Evolutionary conservation across 495 filamentous ascomycete genomes (phyloP), one percentile per base, ranked within the genome.

Genomic region (Copromyces sp.): DNA sequence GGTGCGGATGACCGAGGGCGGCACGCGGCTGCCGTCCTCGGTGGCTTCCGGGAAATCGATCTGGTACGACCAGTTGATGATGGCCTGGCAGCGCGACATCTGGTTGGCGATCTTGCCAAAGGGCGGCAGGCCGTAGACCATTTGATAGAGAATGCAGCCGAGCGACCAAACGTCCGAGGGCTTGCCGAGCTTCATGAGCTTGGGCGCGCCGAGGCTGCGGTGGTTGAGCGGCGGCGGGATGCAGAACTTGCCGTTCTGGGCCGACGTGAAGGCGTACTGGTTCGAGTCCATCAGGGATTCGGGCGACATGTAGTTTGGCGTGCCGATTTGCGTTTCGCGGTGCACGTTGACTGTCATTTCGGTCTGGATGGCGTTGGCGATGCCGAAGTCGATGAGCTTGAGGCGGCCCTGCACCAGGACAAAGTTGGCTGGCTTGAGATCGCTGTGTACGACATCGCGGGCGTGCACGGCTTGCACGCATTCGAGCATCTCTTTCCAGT

Each of bases 401-500:
- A 97, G 83, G 17, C 90, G 86, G 41, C 93, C 93, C 75, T 94
- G 88, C 16, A 94, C 90, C n/a, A 96, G 85, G 53, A 97, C 91
- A 74, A 97, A 97, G 76, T 97, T 99, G 73, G 94, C 94, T 2
- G 95, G 95, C 78, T 99, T 99, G 39, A 99, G 86, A 78, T 99
- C 95, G 3, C 93, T 96, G 81, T 99, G 95, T 12, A 99, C 94
- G 69, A 99, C 93, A 79, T 97, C 94, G 75, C 90, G 84, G 1
- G 90, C 86, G 78, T 99, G 95, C 0, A 99, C 94, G 3, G 94
- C 87, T 69, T 92, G 87, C 5, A 99, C 90, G 80, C 95, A 99
- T 77, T 96, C 93, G 4, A 99, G 91, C 96, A 99, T 98, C 82
- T 99, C 95, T 78, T 94, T 93, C 95, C 95, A 99, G 84, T 97